Evolutionary conservation across 495 filamentous ascomycete genomes (phyloP).

Genomic region (Daldinia caldariorum): DNA sequence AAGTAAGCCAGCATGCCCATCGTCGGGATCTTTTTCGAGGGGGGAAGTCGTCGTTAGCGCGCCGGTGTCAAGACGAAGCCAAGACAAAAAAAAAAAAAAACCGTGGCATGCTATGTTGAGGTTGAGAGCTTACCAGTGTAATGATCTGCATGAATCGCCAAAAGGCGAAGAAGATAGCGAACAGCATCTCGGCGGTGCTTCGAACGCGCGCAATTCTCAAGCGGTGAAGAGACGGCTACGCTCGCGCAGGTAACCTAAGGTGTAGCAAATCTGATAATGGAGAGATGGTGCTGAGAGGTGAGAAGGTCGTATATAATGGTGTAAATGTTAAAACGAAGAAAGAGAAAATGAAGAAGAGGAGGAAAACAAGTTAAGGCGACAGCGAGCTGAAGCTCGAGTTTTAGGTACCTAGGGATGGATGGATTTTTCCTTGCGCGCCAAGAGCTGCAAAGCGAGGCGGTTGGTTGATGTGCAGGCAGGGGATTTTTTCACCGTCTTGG

Average conservation of each 20-base stretch:
- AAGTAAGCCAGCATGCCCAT: slow-evolving; percentile 91
- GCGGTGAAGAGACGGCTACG: not conserved
- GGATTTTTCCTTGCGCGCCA: slow-evolving; percentile 30
- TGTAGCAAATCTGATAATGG: not conserved
- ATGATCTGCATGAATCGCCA: slow-evolving; percentile 84
- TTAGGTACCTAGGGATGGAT: not conserved
- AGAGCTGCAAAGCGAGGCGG: slow-evolving; percentile 41
- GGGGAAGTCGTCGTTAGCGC: slow-evolving; percentile 5
- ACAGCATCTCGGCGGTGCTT: slow-evolving; percentile 67
- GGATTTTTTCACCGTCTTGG: not conserved
- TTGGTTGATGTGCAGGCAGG: not conserved
- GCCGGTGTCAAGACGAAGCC: not conserved
- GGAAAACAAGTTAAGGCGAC: not conserved
- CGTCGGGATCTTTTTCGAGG: slow-evolving; percentile 70
- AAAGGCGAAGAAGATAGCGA: slow-evolving; percentile 82
- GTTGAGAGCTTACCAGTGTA: slow-evolving; percentile 65
- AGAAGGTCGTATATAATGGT: slow-evolving; percentile 4
- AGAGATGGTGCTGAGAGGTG: slow-evolving; percentile 7
- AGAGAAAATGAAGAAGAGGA: not conserved
- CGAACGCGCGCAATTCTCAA: not conserved
- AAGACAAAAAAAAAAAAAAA: too few species aligned
- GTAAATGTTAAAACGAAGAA: not conserved
- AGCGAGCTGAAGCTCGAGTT: slow-evolving; percentile 26
- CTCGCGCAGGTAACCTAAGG: not conserved
- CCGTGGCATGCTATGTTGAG: not conserved